Percentiles rank a stretch among this genome's conserved stretches.
phyloP scores from a whole-genome alignment of 2,329 filamentous ascomycete species.

The Phyllosticta ampelicida region DNA sequence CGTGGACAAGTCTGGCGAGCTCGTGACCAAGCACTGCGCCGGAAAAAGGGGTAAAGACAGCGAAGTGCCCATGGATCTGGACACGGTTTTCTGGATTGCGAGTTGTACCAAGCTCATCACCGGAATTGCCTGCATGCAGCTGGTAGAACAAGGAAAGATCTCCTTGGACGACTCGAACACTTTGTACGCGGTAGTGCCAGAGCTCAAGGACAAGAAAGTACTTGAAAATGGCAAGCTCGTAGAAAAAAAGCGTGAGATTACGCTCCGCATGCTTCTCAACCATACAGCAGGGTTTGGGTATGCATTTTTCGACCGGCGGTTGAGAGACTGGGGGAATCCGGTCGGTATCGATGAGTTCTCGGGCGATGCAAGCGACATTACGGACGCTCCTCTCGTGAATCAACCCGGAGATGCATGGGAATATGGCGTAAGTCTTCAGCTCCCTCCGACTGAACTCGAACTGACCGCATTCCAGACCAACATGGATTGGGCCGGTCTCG shows the following conservation, averaged over 20 bases:
- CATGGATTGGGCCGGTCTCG: slow-evolving; percentile 41
- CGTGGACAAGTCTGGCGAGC: slow-evolving; percentile 33
- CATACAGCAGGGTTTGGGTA: slow-evolving; percentile 43
- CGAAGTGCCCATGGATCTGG: slow-evolving; percentile 43
- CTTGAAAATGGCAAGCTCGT: slow-evolving; percentile 25
- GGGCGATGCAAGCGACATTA: slow-evolving; percentile 41
- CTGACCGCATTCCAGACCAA: slow-evolving; percentile 29
- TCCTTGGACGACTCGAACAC: slow-evolving; percentile 24
- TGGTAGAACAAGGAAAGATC: slow-evolving; percentile 27
- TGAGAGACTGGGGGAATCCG: slow-evolving; percentile 35
- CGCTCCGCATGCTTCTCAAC: slow-evolving; percentile 39
- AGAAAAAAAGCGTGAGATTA: slow-evolving; percentile 35
- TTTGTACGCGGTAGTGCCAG: slow-evolving; percentile 23
- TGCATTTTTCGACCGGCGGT: slow-evolving; percentile 35
- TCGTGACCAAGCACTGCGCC: slow-evolving; percentile 31
- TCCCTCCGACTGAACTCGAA: neutral
- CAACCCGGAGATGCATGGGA: slow-evolving; percentile 54
- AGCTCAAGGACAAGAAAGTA: slow-evolving; percentile 32
- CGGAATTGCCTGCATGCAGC: slow-evolving; percentile 23
- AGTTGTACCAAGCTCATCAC: slow-evolving; percentile 38
- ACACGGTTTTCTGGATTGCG: slow-evolving; percentile 47
- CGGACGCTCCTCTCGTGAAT: slow-evolving; percentile 44
- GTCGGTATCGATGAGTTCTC: slow-evolving; percentile 48
- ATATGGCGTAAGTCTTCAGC: slow-evolving; percentile 33
- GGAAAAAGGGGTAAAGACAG: slow-evolving; percentile 30